Evolutionary conservation across 495 filamentous ascomycete species (phyloP), one percentile per base, ranked within the genome.

Genomic region (Aspergillus coremiiformis): DNA sequence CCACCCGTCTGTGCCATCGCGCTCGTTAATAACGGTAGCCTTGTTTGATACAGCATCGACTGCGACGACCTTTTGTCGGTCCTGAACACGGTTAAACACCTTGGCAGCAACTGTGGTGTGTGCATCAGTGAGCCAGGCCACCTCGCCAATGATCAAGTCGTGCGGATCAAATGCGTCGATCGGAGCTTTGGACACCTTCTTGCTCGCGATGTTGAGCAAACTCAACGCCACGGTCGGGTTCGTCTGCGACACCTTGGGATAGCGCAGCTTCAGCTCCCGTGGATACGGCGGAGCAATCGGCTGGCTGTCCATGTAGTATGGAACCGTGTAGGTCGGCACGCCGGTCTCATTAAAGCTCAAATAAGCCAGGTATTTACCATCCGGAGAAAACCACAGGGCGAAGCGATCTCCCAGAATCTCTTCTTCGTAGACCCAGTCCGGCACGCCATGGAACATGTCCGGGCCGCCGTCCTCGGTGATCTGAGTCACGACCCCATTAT

Each of bases 351-450:
- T 60, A 50, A 60, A 56, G 17, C 46, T 56, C 21, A 60, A 24
- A 29, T 51, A 60, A 12, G 57, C 50, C 6, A 60, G 35, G 27
- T 53, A 52, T 35, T 60, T 53, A 7, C 44, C 46, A 32, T 60
- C 57, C 4, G 57, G 57, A 3, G 57, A 60, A 44, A 56, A 60
- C 53, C 53, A 60, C 17, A 56, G 26, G 0, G 57, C 50, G 22
- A 32, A 56, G 3, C 47, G 46, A 24, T 56, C 53, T n/a, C 57
- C 57, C 5, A 60, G 42, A 11, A 60, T 60, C 19, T 60, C 57
- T 23, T 56, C 57, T 39, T 60, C 57, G 30, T 60, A 60, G 19
- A 56, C 50, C 57, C 57, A 60, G 53, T 60, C 57, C 4, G 53
- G 53, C 41, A 60, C 57, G 15, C 57, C 57, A 21, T 60, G 45